Base-by-base conservation (phyloP, 2,329 filamentous ascomycete species). In the Penicillium sp. region DNA sequence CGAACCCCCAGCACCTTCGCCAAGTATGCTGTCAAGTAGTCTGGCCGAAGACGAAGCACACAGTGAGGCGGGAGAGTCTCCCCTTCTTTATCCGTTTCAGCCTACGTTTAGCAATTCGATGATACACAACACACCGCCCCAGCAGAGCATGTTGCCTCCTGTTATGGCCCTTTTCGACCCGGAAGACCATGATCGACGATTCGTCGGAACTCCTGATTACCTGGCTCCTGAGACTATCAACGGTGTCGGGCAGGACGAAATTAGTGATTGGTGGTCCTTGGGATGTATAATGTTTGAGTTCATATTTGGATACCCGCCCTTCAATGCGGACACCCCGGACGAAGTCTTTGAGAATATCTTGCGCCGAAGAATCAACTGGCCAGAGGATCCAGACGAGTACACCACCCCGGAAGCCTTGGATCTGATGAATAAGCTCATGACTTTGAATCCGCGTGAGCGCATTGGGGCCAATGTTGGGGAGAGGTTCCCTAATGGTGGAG, bases 181-280 rank as follows among this genome's bases (percentile, higher is more conserved):
- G 0, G 89, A 96, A 67, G 94, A 99, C 66, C 95, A 86, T 54
- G 93, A 90, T 67, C 85, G 94, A 47, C 87, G 91, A 32, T 99
- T 99, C 64, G 94, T 99, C 7, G 94, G 94, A 26, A 99, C 94
- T 0, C 94, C 94, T 0, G 94, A 99, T 71, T 99, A 99, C 68
- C 82, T 99, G 12, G 94, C 94, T 0, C 94, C 94, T 0, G 95
- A 99, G 69, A 99, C 95, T 0, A 96, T 99, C 67, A 92, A 91
- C 59, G 94, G 95, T 43, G 86, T 91, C 60, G 91, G 93, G 1
- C 94, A 99, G 71, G 94, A 99, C 66, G 93, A 97, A 71, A 94
- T 93, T 61, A 97, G 94, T 68, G 94, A 99, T 84, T 99, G 94
- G 94, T 99, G 94, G 94, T 97, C 94, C 18, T 82, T 99, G n/a